A percentile compares a stretch with the other conserved stretches of the same genome.
Conservation (phyloP, 208 protist genomes). For the Wallacemonas sp. region DNA sequence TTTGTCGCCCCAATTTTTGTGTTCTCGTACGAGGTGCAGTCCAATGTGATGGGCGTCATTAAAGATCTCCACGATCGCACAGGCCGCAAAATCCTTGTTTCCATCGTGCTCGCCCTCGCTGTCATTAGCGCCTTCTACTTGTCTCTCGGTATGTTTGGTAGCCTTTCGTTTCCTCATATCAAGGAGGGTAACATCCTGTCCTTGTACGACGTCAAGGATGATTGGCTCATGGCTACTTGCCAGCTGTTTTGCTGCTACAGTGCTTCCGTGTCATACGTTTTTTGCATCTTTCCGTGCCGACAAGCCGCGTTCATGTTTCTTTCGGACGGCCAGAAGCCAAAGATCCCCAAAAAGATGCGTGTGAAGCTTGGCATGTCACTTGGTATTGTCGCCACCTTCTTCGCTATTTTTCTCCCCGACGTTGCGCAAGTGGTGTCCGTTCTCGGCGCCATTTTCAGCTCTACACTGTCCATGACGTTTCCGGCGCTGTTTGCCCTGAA, state of each 20-base stretch:
- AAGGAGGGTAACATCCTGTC: conserved; percentile 66
- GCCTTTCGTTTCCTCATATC: conserved; percentile 58
- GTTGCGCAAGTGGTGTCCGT: conserved; percentile 64
- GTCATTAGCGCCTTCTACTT: conserved; percentile 62
- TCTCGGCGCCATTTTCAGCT: conserved; percentile 69
- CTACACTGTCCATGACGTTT: conserved; percentile 80
- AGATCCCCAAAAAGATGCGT: conserved; percentile 61
- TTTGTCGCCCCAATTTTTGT: conserved; percentile 74
- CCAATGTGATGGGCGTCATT: conserved; percentile 82
- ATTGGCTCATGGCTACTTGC: conserved; percentile 61
- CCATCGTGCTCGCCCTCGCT: conserved; percentile 57
- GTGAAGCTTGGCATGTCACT: conserved; percentile 43
- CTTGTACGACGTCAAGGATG: conserved; percentile 52
- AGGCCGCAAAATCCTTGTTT: conserved; percentile 57
- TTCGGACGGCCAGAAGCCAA: conserved; percentile 46
- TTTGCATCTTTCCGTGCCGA: conserved; percentile 76
- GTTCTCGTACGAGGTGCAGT: conserved; percentile 83
- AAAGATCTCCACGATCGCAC: conserved; percentile 77
- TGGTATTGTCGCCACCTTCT: conserved; percentile 29
- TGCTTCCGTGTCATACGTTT: conserved; percentile 67
- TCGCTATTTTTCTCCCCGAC: conserved; percentile 69
- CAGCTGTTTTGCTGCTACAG: conserved; percentile 78
- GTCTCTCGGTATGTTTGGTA: conserved; percentile 59
- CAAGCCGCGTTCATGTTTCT: conserved; percentile 70
- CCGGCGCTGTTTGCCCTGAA: conserved; percentile 71